Evolutionary conservation across 306 rosid genomes (phyloP), one percentile per base, ranked within the genome.

Genomic region (Biancaea sappan): DNA sequence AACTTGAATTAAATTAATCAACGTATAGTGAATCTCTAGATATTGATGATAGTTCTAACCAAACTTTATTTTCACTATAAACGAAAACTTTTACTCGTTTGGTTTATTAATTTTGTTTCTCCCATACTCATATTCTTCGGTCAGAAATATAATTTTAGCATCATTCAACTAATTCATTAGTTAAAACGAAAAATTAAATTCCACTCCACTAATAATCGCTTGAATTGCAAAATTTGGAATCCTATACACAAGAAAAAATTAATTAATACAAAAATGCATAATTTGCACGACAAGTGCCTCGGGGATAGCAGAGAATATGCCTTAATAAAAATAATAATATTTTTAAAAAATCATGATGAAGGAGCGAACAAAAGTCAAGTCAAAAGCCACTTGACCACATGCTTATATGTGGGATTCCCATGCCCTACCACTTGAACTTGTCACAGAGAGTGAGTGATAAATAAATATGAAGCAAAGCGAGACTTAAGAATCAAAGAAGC

Each of bases 351-450:
- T 75, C 31, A 14, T 51, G 57, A 22, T 57, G 50, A 18, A 65
- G 22, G 6, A 22, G 48, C 8, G 77, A 66, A 72, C 50, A 69
- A 66, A 72, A 32, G 85, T 81, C 69, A 78, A 78, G 80, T 73
- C 83, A 82, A 77, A 68, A 79, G 80, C 5, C 16, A 51, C 67
- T 47, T 78, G 72, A 69, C 46, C 9, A 14, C 77, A 69, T 60
- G 66, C 46, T 60, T 11, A 18, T 54, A n/a, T 53, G 31, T 54
- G 25, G 34, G 18, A 54, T 54, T 34, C 34, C 18, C 54, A 60
- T 65, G n/a, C 72, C 86, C 76, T 52, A 57, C 82, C 83, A 79
- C 86, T 75, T 57, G 28, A 79, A 18, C 24, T 24, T 83, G 81
- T 75, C 63, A 62, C 25, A 56, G 34, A 56, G 34, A 41, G 14